Evolutionary conservation across 495 filamentous ascomycete species (phyloP).

Genomic region (Aspergillus homomorphus): DNA sequence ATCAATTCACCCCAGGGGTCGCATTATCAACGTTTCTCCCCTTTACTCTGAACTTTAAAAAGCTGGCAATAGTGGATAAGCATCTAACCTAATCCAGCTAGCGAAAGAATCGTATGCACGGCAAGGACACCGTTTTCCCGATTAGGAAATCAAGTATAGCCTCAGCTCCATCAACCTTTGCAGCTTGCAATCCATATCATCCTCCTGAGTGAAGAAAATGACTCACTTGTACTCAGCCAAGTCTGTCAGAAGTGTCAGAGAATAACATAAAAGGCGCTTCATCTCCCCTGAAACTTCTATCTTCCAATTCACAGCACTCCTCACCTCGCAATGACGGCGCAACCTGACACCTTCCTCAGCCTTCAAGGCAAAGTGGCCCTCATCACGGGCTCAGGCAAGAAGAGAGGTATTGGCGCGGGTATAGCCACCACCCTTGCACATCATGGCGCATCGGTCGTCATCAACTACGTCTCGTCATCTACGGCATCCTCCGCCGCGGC

Average conservation of each 20-base stretch:
- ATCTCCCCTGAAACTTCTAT: neutral
- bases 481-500: neutral
- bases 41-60: too few relatives aligned
- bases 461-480: slow-evolving; percentile 1
- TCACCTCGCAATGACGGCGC: neutral
- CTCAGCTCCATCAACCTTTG: neutral
- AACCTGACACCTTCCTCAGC: neutral
- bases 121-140: neutral
- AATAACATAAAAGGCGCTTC: neutral
- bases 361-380: slow-evolving; percentile 2
- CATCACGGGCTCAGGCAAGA: slow-evolving; percentile 1
- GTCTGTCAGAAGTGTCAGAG: neutral
- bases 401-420: neutral
- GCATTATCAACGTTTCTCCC: too few relatives aligned
- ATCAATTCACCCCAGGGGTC: too few relatives aligned
- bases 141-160: neutral
- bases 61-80: too few relatives aligned
- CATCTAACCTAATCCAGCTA: neutral
- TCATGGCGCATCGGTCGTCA: neutral
- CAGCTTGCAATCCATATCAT: neutral
- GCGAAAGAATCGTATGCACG: neutral
- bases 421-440: neutral
- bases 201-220: neutral
- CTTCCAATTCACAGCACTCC: neutral
- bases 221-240: neutral